Base-by-base conservation (phyloP, 768 basidiomycete genomes). In the Lactarius tabidus region DNA sequence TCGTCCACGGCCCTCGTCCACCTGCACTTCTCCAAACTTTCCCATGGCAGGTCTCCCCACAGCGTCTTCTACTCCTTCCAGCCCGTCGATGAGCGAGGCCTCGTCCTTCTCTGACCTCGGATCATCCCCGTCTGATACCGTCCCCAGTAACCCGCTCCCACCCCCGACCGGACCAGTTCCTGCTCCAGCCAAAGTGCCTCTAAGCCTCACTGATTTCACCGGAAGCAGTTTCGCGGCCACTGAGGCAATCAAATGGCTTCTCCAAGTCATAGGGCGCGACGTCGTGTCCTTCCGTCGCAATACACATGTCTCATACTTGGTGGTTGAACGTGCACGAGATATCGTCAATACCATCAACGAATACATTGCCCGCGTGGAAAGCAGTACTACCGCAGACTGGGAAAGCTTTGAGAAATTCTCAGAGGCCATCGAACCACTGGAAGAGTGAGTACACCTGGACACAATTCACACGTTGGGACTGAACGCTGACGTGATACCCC, bases 391-490 rank as follows among this genome's bases (percentile, higher is more conserved):
- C 0, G 60, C 17, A 20, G 61, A 67, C 36, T 70, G 70, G 70
- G 51, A 43, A 14, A 70, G 54, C 66, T 70, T 59, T 41, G 58
- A 65, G 20, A 70, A 65, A 35, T 70, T 58, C 39, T 61, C 69
- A 5, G 17, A 15, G 17, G 70, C 70, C n/a, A 68, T 70, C 29
- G 69, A 67, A 15, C 70, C 70, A n/a, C 45, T 70, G 6, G 70
- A 70, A 20, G 54, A 67, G 70, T 70, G 36, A 35, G 65, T 54
- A 10, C 28, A 29, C 3, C 38, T 1, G 29, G 6, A 18, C 48
- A 29, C 33, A 17, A 51, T 23, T 15, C 23, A 51, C 48, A 51
- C 26, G 12, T 20, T 45, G 26, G 15, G 38, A 39, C 18, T 45
- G 38, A 36, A 45, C 29, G 14, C 55, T 61, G 64, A 61, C 45